These are phyloP conservation scores for Agarophyton chilense DNA, from an alignment of 23 red algal genomes.

Conservation along the genomic window DNA sequence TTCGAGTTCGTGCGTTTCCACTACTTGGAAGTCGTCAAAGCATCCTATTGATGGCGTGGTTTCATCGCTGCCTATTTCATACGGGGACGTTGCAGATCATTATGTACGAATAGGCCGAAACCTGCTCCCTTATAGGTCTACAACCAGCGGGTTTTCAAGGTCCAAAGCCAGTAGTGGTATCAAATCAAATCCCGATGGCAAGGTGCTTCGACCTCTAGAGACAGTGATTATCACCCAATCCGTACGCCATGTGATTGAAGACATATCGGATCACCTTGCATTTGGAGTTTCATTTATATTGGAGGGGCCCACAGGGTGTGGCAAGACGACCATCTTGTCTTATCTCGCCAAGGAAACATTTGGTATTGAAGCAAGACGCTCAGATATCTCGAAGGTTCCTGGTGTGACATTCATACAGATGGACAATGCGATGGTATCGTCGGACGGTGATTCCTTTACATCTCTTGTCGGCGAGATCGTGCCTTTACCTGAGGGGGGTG, in stretches of 20 bases:
- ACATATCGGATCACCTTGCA: constrained; percentile 21
- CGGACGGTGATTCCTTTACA: constrained; percentile 80
- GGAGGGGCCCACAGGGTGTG: constrained; percentile 77
- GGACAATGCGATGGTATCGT: constrained; percentile 54
- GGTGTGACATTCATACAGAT: constrained; percentile 63
- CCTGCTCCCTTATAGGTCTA: neutral
- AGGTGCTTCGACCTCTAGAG: neutral
- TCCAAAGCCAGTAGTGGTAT: neutral
- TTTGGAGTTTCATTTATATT: constrained; percentile 72
- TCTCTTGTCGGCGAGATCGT: constrained; percentile 79
- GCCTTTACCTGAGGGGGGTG: constrained; percentile 57
- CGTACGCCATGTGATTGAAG: neutral
- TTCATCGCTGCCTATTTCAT: neutral
- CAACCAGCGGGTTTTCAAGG: neutral
- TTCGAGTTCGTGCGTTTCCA: neutral
- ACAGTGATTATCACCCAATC: constrained; percentile 20
- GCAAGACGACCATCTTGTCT: constrained; percentile 76
- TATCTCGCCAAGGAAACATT: constrained; percentile 44
- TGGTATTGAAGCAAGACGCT: neutral
- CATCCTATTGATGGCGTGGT: neutral
- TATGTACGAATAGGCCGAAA: constrained; percentile 25
- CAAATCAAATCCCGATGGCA: neutral
- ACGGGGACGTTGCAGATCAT: neutral
- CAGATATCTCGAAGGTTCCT: neutral
- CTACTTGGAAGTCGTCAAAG: neutral